Evolutionary conservation across 2,329 filamentous ascomycete genomes (phyloP), one percentile per base, ranked within the genome.

Genomic region (Diaporthe capsici): DNA sequence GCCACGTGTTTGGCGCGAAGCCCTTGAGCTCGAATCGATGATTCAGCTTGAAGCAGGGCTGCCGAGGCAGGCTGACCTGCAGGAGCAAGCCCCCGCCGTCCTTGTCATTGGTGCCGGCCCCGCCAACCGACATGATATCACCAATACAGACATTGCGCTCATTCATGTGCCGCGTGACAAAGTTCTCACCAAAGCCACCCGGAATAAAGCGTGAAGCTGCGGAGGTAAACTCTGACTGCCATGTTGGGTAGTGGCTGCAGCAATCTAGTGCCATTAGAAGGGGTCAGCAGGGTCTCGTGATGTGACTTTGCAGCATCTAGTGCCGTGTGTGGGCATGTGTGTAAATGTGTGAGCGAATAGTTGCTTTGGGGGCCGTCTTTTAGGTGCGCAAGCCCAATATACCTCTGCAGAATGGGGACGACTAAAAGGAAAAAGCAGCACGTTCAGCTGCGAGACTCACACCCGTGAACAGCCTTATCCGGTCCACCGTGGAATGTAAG

Each of bases 1-100:
- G 86, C 82, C 90, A 92, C 0, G 90, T 89, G 28, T 86, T 84
- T 0, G 88, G 88, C 5, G 91, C 90, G 82, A 93, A 92, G 76
- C 91, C 89, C 79, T 90, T 90, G 13, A 92, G 83, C 47, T 88
- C 86, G 81, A 94, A 94, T 1, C 92, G 90, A 79, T 93, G 91
- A 80, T 93, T 94, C 12, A 94, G 86, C 80, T 93, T 94, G 84
- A 90, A 93, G 83, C 92, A 93, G 13, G 92, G 92, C 78, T 91
- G 88, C 22, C 92, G 87, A 0, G 92, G 92, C 34, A 92, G 83
- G 77, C 87, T 89, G 34, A 93, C 89, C 78, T 93, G 89, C 0
- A 93, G 85, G 3, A 90, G 75, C 13, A 71, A 70, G 3, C 61
- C 39, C 0, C 90, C 85, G 2, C 86, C 84, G 61, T 85, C 82